Conservation (phyloP, 2,329 filamentous ascomycete species). For the Colletotrichum sp. region DNA sequence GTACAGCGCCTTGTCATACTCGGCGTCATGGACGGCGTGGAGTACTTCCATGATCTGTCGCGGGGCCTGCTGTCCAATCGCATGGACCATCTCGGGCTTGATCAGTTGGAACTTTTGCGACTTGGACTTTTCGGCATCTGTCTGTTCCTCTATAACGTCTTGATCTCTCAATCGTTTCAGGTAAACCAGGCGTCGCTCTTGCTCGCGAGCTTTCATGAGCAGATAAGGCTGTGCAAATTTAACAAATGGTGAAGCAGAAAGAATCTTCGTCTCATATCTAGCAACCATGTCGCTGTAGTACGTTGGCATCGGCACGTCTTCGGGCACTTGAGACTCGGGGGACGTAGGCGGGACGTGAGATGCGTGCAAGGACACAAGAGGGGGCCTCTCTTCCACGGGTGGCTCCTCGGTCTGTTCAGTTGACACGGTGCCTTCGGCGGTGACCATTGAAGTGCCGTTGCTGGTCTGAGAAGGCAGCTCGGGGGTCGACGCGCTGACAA, state of each 20-base stretch:
- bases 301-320: conserved; percentile 83
- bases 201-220: conserved; percentile 87
- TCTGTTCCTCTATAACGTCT: conserved; percentile 61
- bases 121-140: conserved; percentile 64
- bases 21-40: conserved; percentile 92
- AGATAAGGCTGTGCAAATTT: conserved; percentile 94
- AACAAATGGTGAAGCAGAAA: conserved; percentile 96
- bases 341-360: conserved; percentile 44
- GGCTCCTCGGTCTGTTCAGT: conserved; percentile 27
- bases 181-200: conserved; percentile 83
- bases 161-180: conserved; percentile 85
- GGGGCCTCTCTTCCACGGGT: conserved; percentile 27
- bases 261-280: conserved; percentile 88
- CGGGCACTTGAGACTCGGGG: conserved; percentile 66
- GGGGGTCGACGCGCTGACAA: conserved; percentile 39
- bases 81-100: conserved; percentile 92
- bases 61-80: conserved; percentile 78
- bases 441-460: conserved; percentile 10
- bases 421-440: conserved; percentile 31
- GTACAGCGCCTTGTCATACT: conserved; percentile 94
- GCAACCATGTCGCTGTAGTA: conserved; percentile 96
- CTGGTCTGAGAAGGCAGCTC: conserved; percentile 29
- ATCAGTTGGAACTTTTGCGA: conserved; percentile 86
- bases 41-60: conserved; percentile 91
- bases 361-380: conserved; percentile 44